Conservation (phyloP, 768 basidiomycete species). For the Phlebiopsis gigantea region DNA sequence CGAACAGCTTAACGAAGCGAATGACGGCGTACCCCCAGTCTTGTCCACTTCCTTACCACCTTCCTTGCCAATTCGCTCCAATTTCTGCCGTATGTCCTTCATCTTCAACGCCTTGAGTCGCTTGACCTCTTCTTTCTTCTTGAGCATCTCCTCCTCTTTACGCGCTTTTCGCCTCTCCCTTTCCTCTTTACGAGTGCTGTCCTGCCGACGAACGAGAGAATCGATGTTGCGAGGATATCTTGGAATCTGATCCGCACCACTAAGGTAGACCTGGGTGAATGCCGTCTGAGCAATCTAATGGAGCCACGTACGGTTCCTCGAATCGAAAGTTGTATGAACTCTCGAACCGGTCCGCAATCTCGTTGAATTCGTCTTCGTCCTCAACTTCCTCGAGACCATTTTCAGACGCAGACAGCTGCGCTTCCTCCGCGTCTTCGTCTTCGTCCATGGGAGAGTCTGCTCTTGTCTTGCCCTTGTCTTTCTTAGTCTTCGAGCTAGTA, state of each 20-base stretch:
- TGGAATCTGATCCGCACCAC: conserved; percentile 59
- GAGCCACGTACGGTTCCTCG: conserved; percentile 78
- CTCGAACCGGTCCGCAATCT: conserved; percentile 89
- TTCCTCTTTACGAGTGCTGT: conserved; percentile 80
- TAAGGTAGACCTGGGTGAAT: conserved; percentile 27
- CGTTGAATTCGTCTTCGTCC: conserved; percentile 78
- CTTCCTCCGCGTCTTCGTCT: conserved; percentile 22
- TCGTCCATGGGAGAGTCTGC: conserved; percentile 18
- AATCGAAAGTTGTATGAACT: conserved; percentile 97
- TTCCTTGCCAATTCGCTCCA: conserved; percentile 67
- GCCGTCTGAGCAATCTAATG: too few species aligned
- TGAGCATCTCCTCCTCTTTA: conserved; percentile 70
- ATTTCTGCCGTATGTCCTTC: conserved; percentile 70
- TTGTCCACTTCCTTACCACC: conserved; percentile 52
- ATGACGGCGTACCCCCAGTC: conserved; percentile 17
- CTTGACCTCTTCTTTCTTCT: conserved; percentile 76
- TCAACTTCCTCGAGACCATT: conserved; percentile 29
- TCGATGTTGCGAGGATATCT: conserved; percentile 73
- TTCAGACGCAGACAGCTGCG: conserved; percentile 25
- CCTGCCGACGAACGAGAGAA: conserved; percentile 62
- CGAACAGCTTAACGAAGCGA: background rate
- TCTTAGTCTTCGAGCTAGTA: conserved; percentile 34
- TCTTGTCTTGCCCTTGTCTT: conserved; percentile 20
- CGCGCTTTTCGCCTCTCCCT: conserved; percentile 71
- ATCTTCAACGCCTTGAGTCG: conserved; percentile 80